Evolutionary conservation across 2,329 filamentous ascomycete species (phyloP).

Genomic region (Aspergillus texensis): DNA sequence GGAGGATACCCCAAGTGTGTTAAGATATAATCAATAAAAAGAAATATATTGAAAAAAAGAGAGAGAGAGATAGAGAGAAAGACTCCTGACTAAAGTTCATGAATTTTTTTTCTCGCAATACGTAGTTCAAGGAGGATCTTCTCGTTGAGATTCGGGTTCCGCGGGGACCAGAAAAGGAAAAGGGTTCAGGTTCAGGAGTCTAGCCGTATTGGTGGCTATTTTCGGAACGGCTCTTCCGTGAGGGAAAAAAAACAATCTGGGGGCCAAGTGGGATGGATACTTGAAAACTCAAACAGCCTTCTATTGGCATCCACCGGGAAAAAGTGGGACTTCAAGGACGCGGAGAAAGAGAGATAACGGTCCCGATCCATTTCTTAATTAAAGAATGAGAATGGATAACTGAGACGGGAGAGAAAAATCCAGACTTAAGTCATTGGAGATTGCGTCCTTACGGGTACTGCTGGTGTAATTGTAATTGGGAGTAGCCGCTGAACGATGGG

Average conservation of each 20-base stretch:
- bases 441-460: not conserved
- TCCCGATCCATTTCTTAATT: constrained; percentile 4
- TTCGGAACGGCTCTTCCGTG: constrained; percentile 9
- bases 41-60: no score
- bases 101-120: no score
- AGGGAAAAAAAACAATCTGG: not conserved
- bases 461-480: not conserved
- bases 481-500: not conserved
- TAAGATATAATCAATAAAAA: no score
- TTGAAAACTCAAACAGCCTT: not conserved
- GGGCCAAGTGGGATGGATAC: not conserved
- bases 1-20: not conserved
- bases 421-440: not conserved
- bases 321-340: not conserved
- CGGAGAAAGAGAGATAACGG: constrained; percentile 18
- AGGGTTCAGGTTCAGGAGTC: not conserved
- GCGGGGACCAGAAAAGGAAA: not conserved
- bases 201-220: constrained; percentile 10
- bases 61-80: no score
- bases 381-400: not conserved
- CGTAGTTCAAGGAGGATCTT: no score
- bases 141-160: not conserved
- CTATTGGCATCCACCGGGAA: not conserved
- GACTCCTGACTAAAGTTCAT: no score
- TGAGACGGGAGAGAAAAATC: not conserved